Base-by-base conservation (phyloP, 2,329 filamentous ascomycete species). In the Hypoxylon sp. region DNA sequence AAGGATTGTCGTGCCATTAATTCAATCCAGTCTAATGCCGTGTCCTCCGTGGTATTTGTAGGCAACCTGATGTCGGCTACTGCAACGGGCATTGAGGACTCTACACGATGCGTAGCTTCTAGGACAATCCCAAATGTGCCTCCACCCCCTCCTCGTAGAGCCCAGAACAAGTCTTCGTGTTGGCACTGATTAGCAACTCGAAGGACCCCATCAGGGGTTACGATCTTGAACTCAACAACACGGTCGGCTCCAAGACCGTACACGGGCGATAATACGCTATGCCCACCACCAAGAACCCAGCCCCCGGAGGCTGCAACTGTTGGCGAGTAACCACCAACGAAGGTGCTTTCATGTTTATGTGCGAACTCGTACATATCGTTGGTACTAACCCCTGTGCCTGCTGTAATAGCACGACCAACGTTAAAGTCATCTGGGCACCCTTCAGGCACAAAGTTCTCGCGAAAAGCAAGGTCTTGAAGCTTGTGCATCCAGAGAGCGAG, bases 121-220 rank as follows among this genome's bases (percentile, higher is more conserved):
- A 80, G 77, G 4, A 82, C 81, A n/a, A 84, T 75, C 38, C 82
- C 81, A 67, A 81, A 84, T 0, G 80, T 82, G 9, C 81, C 79
- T 7, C 80, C 82, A 5, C 84, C 83, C 0, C 83, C 84, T 6
- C 84, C 84, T 25, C 82, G 79, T 4, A 86, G 74, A 21, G 83
- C 84, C 80, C 81, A 85, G 74, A 84, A 86, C 0, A 86, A 75
- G 59, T 84, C 82, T 0, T 73, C 55, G 43, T 85, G 79, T 30
- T 80, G 70, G 3, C 73, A 78, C 32, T 74, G 69, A 55, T 80
- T 80, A 1, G 77, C 79, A 17, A 62, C 43, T 7, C 72, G 63
- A 23, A 63, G 6, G 6, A 65, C 36, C 1, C 73, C 72, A 28
- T 75, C 72, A 17, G 73, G 71, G 1, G 73, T 74, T 14, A 78